phyloP scores from a whole-genome alignment of 225 moss, liverwort and hornwort genomes.

The Ulota crispa region DNA sequence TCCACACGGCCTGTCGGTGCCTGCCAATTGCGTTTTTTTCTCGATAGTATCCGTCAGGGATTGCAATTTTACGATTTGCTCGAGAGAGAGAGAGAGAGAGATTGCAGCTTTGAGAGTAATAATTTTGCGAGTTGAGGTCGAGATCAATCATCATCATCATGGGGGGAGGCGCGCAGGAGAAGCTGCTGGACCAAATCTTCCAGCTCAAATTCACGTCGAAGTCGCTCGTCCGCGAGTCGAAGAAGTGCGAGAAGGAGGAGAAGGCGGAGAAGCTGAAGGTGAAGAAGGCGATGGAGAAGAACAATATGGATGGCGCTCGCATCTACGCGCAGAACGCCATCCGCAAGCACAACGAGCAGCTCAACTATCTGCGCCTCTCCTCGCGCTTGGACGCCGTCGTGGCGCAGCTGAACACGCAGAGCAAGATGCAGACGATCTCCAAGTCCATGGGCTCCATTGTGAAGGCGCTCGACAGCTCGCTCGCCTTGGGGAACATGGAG shows the following conservation, averaged over 20 bases:
- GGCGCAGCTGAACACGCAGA: slow-evolving; percentile 55
- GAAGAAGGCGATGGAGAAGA: slow-evolving; percentile 56
- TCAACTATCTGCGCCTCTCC: slow-evolving; percentile 42
- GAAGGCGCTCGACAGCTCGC: slow-evolving; percentile 57
- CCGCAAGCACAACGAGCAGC: slow-evolving; percentile 59
- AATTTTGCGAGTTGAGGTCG: neutral
- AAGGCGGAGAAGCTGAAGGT: slow-evolving; percentile 51
- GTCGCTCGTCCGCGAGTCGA: slow-evolving; percentile 50
- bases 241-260: slow-evolving; percentile 59
- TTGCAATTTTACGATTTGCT: neutral
- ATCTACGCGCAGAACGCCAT: slow-evolving; percentile 58
- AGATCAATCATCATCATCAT: neutral
- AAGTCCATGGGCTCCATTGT: slow-evolving; percentile 61
- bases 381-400: slow-evolving; percentile 51
- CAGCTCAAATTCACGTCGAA: slow-evolving; percentile 55
- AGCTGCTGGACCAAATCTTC: slow-evolving; percentile 53
- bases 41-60: neutral
- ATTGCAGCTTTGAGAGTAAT: neutral
- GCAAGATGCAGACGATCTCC: slow-evolving; percentile 68
- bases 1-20: slow-evolving; percentile 5
- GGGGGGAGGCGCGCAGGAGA: slow-evolving; percentile 56
- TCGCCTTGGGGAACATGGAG: slow-evolving; percentile 60
- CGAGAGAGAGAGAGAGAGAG: neutral
- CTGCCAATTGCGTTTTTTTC: neutral
- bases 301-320: slow-evolving; percentile 53